Evolutionary conservation across 768 basidiomycete species (phyloP).

Genomic region (Pisolithus marmoratus): DNA sequence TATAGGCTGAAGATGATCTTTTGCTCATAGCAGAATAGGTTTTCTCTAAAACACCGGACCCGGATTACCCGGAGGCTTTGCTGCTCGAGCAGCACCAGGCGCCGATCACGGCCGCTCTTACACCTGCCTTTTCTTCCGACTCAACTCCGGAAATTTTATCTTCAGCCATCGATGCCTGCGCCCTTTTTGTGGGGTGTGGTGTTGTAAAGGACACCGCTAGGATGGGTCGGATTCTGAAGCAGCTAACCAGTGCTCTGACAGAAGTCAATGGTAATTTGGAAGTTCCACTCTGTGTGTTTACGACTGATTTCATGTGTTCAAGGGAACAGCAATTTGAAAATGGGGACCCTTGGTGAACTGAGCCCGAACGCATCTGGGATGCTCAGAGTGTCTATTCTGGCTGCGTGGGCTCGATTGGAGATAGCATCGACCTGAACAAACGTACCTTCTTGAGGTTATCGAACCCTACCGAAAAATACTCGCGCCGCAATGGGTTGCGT

Average conservation of each 20-base stretch:
- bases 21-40: constrained; percentile 43
- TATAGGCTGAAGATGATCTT: neutral
- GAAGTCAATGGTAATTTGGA: constrained; percentile 72
- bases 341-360: constrained; percentile 82
- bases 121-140: constrained; percentile 93
- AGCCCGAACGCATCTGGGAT: constrained; percentile 94
- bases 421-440: constrained; percentile 67
- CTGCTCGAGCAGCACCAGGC: constrained; percentile 97
- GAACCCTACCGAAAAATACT: constrained; percentile 72
- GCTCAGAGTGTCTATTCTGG: constrained; percentile 86
- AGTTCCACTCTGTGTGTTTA: neutral
- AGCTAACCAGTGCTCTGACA: constrained; percentile 81
- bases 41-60: constrained; percentile 83
- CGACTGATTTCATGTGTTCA: constrained; percentile 8
- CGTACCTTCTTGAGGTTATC: constrained; percentile 75
- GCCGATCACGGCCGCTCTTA: constrained; percentile 94
- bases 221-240: constrained; percentile 92
- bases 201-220: constrained; percentile 83
- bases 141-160: constrained; percentile 94
- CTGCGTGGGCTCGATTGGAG: constrained; percentile 93
- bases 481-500: constrained; percentile 81
- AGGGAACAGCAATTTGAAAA: constrained; percentile 80
- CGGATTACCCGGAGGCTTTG: constrained; percentile 85
- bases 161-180: constrained; percentile 88
- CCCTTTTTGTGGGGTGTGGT: constrained; percentile 92